A percentile compares a stretch with the other conserved stretches of the same genome.
Evolutionary conservation across 495 filamentous ascomycete species (phyloP).

Genomic region (Penicilliopsis zonata): DNA sequence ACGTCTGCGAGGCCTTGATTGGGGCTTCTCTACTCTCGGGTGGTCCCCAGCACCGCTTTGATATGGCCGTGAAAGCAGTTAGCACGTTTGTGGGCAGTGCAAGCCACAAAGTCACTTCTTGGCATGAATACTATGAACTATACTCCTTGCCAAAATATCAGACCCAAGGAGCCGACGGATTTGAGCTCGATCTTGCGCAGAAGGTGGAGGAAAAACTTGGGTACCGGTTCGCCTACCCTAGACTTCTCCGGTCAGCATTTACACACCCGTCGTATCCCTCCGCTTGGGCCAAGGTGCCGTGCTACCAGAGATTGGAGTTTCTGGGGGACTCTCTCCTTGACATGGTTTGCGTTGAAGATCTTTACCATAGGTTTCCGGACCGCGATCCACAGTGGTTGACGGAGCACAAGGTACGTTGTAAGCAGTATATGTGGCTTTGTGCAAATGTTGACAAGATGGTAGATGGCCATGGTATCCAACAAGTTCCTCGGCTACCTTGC

Average conservation of each 20-base stretch:
- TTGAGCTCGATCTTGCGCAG: constrained; percentile 50
- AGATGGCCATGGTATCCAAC: constrained; percentile 98
- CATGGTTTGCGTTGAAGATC: constrained; percentile 69
- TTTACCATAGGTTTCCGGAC: constrained; percentile 64
- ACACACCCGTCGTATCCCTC: constrained; percentile 73
- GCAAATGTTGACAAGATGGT: constrained; percentile 4
- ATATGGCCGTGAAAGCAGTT: constrained; percentile 76
- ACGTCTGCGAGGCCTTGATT: constrained; percentile 92
- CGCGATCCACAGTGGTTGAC: constrained; percentile 95
- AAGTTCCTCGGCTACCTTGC: constrained; percentile 80
- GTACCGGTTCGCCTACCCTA: constrained; percentile 73
- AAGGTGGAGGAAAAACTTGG: constrained; percentile 54
- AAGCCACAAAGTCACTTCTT: constrained; percentile 56
- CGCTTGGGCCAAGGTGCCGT: constrained; percentile 64
- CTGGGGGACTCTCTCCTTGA: constrained; percentile 85
- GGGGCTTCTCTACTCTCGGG: constrained; percentile 71
- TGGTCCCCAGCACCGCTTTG: constrained; percentile 45
- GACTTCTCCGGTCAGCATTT: constrained; percentile 73
- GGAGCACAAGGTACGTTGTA: constrained; percentile 64
- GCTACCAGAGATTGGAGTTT: constrained; percentile 89
- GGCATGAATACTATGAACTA: constrained; percentile 55
- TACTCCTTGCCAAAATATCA: constrained; percentile 71
- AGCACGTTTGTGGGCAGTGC: constrained; percentile 55
- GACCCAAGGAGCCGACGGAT: constrained; percentile 29
- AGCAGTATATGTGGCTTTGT: background rate